Percentiles rank a stretch among this genome's conserved stretches.
These are phyloP conservation scores for Ampelocalamus luodianensis DNA, from an alignment of 176 grass and related monocot species.

Conservation along the genomic window DNA sequence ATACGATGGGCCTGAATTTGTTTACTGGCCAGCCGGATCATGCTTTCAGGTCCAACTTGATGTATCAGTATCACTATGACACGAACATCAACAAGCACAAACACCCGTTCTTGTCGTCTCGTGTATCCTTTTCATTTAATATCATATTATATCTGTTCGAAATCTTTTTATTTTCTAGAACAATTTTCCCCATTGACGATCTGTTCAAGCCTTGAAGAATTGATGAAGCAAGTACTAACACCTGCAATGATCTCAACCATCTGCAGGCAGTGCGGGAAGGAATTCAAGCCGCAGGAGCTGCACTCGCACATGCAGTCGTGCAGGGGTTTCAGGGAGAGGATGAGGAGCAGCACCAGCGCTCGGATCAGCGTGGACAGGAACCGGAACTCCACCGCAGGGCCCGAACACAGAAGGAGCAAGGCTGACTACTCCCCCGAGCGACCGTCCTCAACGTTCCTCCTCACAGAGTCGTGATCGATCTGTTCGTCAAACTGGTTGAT, in stretches of 20 bases:
- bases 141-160: not conserved
- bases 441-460: conserved; percentile 27
- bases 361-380: not conserved
- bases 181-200: not conserved
- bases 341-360: conserved; percentile 23
- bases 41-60: not conserved
- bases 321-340: conserved; percentile 54
- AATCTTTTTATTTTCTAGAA: not conserved
- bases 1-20: not conserved
- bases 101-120: not conserved
- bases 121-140: not conserved
- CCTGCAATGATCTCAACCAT: not conserved
- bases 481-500: not conserved
- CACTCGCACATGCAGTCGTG: conserved; percentile 76
- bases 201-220: not conserved
- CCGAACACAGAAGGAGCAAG: not conserved
- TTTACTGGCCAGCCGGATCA: not conserved
- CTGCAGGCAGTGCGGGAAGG: conserved; percentile 67
- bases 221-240: not conserved
- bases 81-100: not conserved
- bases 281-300: conserved; percentile 66
- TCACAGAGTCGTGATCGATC: conserved; percentile 41
- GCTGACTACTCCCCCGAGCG: not conserved
- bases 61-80: not conserved
- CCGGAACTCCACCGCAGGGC: not conserved